Evolutionary conservation across 306 rosid species (phyloP).

Genomic region (Gillenia trifoliata): DNA sequence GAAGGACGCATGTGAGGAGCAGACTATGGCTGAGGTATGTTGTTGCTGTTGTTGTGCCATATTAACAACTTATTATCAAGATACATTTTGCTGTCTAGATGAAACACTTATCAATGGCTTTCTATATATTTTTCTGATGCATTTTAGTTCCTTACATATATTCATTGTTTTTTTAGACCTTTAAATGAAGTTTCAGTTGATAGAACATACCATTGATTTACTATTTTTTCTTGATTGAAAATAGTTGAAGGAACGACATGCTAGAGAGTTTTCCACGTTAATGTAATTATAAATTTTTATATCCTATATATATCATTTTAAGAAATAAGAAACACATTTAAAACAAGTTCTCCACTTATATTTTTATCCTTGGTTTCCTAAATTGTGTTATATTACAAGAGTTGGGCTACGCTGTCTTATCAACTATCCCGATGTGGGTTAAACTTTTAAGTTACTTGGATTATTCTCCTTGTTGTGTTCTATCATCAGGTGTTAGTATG

Average conservation of each 20-base stretch:
- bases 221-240: not conserved
- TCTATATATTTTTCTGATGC: not conserved
- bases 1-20: conserved; percentile 69
- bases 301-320: not conserved
- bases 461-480: not conserved
- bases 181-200: not conserved
- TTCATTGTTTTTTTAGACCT: not conserved
- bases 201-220: not conserved
- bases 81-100: not conserved
- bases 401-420: not conserved
- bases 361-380: not conserved
- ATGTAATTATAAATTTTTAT: not conserved
- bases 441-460: not conserved
- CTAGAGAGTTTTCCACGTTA: not conserved
- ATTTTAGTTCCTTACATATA: not conserved
- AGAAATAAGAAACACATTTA: not conserved
- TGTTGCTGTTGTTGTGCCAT: not conserved
- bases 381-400: not conserved
- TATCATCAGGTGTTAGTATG: not conserved
- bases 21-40: conserved; percentile 52
- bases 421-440: not conserved
- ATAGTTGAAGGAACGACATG: not conserved
- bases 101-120: not conserved
- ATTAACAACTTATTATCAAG: not conserved
- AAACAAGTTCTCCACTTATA: not conserved